Evolutionary conservation across 1,284 basidiomycete genomes (phyloP).

Genomic region (Ceraceosorus guamensis): DNA sequence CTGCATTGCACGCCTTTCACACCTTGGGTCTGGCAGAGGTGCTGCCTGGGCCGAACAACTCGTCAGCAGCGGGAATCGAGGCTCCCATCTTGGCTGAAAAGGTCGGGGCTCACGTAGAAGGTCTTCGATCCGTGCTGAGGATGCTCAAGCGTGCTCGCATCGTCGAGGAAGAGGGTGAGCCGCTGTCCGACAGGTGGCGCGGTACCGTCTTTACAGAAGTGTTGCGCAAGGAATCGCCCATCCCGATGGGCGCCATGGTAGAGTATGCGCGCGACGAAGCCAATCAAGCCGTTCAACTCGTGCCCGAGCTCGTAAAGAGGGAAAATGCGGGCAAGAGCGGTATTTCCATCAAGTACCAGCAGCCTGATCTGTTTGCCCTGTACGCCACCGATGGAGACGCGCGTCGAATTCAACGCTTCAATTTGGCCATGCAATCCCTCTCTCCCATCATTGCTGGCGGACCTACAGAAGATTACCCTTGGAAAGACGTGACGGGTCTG

Average conservation of each 20-base stretch:
- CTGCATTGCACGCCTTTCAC: not conserved
- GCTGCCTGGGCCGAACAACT: not conserved
- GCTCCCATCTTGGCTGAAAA: not conserved
- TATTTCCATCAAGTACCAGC: not conserved
- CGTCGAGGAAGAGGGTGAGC: not conserved
- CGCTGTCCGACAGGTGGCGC: not conserved
- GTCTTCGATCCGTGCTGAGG: not conserved
- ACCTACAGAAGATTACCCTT: not conserved
- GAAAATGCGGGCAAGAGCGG: not conserved
- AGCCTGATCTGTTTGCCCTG: not conserved
- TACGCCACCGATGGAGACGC: not conserved
- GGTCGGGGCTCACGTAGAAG: not conserved
- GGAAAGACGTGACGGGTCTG: not conserved
- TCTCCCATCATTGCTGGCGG: not conserved
- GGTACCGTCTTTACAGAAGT: not conserved
- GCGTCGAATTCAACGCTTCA: not conserved
- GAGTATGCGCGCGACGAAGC: not conserved
- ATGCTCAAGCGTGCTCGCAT: not conserved
- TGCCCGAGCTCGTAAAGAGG: not conserved
- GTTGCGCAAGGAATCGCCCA: not conserved
- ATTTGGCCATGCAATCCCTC: not conserved
- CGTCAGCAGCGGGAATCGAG: too few relatives aligned
- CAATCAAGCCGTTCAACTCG: not conserved
- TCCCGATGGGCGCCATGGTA: not conserved
- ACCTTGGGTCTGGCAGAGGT: not conserved